Conservation (phyloP, 805 yeast species). For the Hanseniaspora vineae region DNA sequence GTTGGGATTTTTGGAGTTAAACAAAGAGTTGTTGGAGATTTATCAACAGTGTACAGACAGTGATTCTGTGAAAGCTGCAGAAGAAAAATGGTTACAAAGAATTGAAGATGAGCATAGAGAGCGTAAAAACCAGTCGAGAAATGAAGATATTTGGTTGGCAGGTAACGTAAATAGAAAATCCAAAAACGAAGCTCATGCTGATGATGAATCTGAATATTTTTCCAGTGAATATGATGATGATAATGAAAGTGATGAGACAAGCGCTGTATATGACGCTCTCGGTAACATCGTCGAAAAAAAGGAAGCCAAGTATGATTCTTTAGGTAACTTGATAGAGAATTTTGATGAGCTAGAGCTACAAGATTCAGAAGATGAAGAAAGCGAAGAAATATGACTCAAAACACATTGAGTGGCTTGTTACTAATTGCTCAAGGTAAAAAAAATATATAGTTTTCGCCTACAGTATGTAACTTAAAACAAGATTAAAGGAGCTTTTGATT, state of each 20-base stretch:
- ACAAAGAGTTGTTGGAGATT: constrained; percentile 59
- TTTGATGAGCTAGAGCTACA: constrained; percentile 10
- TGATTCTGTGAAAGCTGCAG: constrained; percentile 57
- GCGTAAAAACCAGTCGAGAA: constrained; percentile 39
- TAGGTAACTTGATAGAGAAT: constrained; percentile 10
- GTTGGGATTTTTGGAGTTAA: constrained; percentile 68
- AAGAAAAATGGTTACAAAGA: constrained; percentile 57
- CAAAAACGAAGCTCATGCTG: constrained; percentile 2
- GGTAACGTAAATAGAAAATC: constrained; percentile 60
- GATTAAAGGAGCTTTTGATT: too few species aligned
- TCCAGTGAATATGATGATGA: background rate
- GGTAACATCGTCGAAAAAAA: constrained; percentile 10
- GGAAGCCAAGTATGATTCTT: constrained; percentile 11
- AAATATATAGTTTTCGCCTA: too few species aligned
- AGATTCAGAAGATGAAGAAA: constrained; percentile 5
- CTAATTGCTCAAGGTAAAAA: too few species aligned
- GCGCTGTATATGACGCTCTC: constrained; percentile 12
- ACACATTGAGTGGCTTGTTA: background rate
- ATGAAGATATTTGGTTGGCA: constrained; percentile 60
- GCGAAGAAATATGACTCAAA: background rate
- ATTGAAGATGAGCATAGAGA: constrained; percentile 55
- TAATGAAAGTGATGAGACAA: too few species aligned
- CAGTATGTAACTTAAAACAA: too few species aligned
- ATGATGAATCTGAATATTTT: background rate
- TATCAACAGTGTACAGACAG: constrained; percentile 76